Conservation (phyloP, 2,329 filamentous ascomycete genomes). For the Lasiodiplodia citricola region DNA sequence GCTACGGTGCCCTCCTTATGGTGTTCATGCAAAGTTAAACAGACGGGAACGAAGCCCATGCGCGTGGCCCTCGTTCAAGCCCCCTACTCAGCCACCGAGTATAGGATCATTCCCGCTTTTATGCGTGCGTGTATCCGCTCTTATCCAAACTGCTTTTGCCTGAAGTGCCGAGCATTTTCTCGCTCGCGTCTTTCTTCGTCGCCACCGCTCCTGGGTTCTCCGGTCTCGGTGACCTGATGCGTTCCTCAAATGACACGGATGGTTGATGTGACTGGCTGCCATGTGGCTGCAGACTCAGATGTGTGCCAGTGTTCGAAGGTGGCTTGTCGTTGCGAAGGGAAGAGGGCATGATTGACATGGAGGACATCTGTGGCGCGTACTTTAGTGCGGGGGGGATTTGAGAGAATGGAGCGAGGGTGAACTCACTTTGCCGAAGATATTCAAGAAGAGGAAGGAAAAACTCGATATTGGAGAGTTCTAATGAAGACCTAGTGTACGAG, state of each 20-base stretch:
- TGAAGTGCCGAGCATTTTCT: neutral
- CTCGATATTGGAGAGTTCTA: neutral
- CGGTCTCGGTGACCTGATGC: neutral
- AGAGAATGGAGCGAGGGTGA: neutral
- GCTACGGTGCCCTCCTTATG: slow-evolving; percentile 6
- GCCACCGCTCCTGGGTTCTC: neutral
- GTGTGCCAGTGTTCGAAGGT: neutral
- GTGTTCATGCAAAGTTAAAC: slow-evolving; percentile 10
- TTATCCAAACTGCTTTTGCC: neutral
- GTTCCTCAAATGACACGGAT: neutral
- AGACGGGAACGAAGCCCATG: neutral
- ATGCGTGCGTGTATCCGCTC: neutral
- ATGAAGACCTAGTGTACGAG: neutral
- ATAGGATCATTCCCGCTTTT: neutral
- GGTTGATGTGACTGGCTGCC: neutral
- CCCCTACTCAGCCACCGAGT: no score
- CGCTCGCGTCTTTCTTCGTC: neutral
- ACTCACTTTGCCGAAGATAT: neutral
- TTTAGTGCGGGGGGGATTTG: no score
- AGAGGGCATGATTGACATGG: neutral
- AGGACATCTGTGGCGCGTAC: neutral
- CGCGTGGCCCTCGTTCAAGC: no score
- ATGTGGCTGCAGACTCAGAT: rapidly evolving
- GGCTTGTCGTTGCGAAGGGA: neutral
- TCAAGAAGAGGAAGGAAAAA: neutral